Evolutionary conservation across 176 grass and related monocot species (phyloP), one percentile per base, ranked within the genome.

Genomic region (Oryza meridionalis): DNA sequence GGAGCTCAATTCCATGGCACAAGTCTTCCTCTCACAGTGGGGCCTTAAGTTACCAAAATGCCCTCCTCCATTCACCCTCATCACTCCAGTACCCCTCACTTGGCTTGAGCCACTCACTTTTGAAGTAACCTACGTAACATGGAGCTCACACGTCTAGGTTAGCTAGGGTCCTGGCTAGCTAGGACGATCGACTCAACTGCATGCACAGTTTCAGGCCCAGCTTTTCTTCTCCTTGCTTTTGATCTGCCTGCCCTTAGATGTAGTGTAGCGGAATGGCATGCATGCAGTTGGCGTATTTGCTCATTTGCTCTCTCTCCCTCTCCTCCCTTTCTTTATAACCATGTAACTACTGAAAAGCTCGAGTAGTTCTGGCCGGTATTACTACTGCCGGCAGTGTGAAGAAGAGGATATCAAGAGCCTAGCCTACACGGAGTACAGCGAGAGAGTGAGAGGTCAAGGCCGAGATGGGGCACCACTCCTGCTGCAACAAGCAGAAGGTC

Each of bases 401-500:
- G 55, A 51, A 14, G 49, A 16, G 51, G 51, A 75, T 31, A 31
- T 45, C 43, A 37, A 66, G 51, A 75, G 51, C 16, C 16, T 49
- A 67, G n/a, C 40, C 1, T 47, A 5, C 24, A 27, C 42, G 53
- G 40, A 21, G 67, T 73, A 70, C 4, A 53, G 76, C 19, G 35
- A 73, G 40, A 64, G 43, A 12, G 43, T 21, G 71, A 16, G 70
- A 50, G 69, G 21, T 9, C n/a, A 62, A 40, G 38, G 65, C 26
- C 26, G 81, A 81, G 84, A 99, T 99, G 96, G 96, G 96, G 49
- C 90, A 96, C 84, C 96, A 99, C 82, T 99, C 96, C 22, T 96
- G 96, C 90, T 99, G 96, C 93, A 99, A 91, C 82, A 99, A 94
- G 77, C 96, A 99, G 77, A 99, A 99, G 93, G 91, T 99, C 13